phyloP scores from a whole-genome alignment of 257 asterid genomes.

The Agastache rugosa region DNA sequence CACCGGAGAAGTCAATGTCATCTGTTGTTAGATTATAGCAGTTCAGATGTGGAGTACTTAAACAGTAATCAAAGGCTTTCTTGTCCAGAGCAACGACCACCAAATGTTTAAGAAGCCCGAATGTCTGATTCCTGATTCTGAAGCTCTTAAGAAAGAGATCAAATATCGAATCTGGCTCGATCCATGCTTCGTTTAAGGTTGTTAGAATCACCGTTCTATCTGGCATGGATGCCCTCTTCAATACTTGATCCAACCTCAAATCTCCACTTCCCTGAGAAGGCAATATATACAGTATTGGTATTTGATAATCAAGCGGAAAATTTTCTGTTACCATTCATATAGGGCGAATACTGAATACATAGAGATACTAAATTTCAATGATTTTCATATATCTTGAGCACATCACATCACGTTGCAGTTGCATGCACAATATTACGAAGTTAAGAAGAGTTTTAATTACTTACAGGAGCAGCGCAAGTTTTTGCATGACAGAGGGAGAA shows the following conservation, averaged over 20 bases:
- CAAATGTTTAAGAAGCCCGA: slow-evolving; percentile 51
- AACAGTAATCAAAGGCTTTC: slow-evolving; percentile 50
- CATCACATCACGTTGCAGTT: background rate
- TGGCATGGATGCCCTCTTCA: slow-evolving; percentile 50
- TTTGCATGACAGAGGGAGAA: slow-evolving; percentile 16
- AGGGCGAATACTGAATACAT: background rate
- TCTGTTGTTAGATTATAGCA: slow-evolving; percentile 48
- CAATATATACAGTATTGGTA: background rate
- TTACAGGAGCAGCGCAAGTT: slow-evolving; percentile 3
- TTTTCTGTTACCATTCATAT: background rate
- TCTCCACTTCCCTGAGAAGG: slow-evolving; percentile 2
- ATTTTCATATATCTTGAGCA: background rate
- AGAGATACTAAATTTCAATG: background rate
- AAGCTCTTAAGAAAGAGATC: slow-evolving; percentile 65
- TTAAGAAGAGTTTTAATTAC: slow-evolving; percentile 1
- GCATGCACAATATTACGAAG: background rate
- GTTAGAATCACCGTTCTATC: slow-evolving; percentile 59
- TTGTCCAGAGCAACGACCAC: slow-evolving; percentile 58
- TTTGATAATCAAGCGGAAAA: background rate
- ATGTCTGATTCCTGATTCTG: slow-evolving; percentile 52
- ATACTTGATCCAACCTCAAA: slow-evolving; percentile 35
- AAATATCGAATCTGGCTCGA: slow-evolving; percentile 47
- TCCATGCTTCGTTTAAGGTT: slow-evolving; percentile 61
- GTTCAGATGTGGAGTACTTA: slow-evolving; percentile 39
- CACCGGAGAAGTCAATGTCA: slow-evolving; percentile 48